Evolutionary conservation across 2,329 filamentous ascomycete species (phyloP).

Genomic region (Hymenoscyphus occultus): DNA sequence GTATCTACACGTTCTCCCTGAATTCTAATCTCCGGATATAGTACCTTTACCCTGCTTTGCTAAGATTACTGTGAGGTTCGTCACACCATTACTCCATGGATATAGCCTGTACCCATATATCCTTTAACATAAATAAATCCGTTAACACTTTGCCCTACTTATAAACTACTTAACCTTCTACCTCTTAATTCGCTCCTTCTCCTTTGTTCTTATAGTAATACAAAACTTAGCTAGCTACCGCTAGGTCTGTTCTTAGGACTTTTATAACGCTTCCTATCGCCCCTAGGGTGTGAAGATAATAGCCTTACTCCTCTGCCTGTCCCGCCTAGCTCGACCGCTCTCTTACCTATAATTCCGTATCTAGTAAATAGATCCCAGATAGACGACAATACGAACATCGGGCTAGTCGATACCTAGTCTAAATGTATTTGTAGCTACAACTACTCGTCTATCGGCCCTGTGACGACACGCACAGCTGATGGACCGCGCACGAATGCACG

Average conservation of each 20-base stretch:
- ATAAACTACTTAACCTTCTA: too few relatives aligned
- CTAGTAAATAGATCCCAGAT: slow-evolving; percentile 6
- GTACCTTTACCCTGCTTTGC: too few relatives aligned
- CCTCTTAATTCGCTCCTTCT: neutral
- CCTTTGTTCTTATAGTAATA: slow-evolving; percentile 1
- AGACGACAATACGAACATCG: neutral
- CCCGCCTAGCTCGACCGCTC: neutral
- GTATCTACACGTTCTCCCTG: too few relatives aligned
- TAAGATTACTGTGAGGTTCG: too few relatives aligned
- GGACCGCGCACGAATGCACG: too few relatives aligned
- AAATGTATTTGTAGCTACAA: neutral
- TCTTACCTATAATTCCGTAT: slow-evolving; percentile 5
- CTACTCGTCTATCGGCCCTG: neutral
- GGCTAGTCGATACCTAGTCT: slow-evolving; percentile 1
- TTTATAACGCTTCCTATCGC: slow-evolving; percentile 1
- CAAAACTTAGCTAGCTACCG: neutral
- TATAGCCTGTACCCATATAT: too few relatives aligned
- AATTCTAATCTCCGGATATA: too few relatives aligned
- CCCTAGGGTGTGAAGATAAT: neutral
- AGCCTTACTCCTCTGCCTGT: neutral
- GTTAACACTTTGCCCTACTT: neutral
- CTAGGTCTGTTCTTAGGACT: neutral
- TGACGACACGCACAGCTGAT: too few relatives aligned
- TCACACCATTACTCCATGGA: too few relatives aligned
- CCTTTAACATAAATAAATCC: neutral